Conservation (phyloP, 768 basidiomycete genomes). For the Crepidotus variabilis region DNA sequence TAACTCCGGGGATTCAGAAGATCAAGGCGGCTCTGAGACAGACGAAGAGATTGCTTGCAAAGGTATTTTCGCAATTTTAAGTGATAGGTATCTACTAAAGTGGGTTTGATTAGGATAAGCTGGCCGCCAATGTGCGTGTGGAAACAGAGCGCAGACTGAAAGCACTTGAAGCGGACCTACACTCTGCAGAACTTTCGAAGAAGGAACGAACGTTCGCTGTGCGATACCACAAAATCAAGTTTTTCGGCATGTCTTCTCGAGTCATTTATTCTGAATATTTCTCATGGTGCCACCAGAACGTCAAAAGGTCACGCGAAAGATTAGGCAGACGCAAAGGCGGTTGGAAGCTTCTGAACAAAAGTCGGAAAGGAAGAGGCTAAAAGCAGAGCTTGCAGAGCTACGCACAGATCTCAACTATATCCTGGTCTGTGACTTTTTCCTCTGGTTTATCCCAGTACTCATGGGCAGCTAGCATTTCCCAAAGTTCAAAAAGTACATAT, state of each 20-base stretch:
- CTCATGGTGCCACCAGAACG: slow-evolving; percentile 51
- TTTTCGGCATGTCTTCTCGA: slow-evolving; percentile 70
- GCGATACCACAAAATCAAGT: slow-evolving; percentile 88
- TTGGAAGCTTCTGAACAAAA: slow-evolving; percentile 32
- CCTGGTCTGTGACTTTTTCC: slow-evolving; percentile 40
- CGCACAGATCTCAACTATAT: slow-evolving; percentile 93
- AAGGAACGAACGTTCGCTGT: slow-evolving; percentile 72
- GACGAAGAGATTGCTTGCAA: slow-evolving; percentile 76
- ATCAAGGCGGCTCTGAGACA: slow-evolving; percentile 83
- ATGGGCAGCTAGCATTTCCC: slow-evolving; percentile 67
- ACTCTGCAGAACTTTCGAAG: slow-evolving; percentile 52
- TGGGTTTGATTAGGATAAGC: slow-evolving; percentile 49
- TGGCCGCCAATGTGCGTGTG: slow-evolving; percentile 82
- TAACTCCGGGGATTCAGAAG: slow-evolving; percentile 73
- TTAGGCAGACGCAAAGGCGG: slow-evolving; percentile 62
- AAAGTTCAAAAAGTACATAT: slow-evolving; percentile 83
- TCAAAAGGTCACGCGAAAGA: slow-evolving; percentile 78
- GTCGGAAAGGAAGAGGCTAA: slow-evolving; percentile 36
- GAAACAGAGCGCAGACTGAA: slow-evolving; percentile 77
- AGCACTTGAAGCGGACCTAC: slow-evolving; percentile 71
- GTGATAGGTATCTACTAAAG: not conserved
- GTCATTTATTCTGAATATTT: not conserved
- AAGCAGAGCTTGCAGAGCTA: slow-evolving; percentile 50
- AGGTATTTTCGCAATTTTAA: slow-evolving; percentile 38
- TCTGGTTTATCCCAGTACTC: not conserved